Conservation (phyloP, 306 rosid genomes). For the Vigna trinervia region DNA sequence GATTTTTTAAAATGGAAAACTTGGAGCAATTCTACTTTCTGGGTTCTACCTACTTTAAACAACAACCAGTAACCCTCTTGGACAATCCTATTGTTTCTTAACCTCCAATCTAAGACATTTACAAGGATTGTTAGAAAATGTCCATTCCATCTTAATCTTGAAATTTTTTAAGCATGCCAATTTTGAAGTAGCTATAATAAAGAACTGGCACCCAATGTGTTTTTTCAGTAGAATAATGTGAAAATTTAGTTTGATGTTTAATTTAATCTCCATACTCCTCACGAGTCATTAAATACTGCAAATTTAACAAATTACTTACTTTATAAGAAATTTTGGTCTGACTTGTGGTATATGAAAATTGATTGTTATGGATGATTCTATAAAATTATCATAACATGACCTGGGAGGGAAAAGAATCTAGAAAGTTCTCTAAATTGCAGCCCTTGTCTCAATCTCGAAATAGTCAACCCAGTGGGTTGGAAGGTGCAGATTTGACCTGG, state of each 20-base stretch:
- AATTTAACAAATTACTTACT: constrained; percentile 6
- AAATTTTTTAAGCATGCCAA: neutral
- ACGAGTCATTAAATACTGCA: neutral
- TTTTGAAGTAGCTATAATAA: neutral
- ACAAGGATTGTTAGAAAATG: neutral
- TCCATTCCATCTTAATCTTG: constrained; percentile 7
- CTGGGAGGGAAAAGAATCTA: neutral
- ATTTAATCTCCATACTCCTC: neutral
- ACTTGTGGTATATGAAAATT: constrained; percentile 15
- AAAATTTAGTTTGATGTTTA: neutral
- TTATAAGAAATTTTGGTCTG: neutral
- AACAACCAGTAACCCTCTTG: neutral
- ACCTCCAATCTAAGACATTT: neutral
- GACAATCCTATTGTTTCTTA: neutral
- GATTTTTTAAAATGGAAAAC: neutral
- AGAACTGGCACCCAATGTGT: neutral
- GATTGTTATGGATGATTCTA: constrained; percentile 22
- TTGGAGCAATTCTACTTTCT: neutral
- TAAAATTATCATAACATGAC: neutral
- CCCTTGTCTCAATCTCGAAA: neutral
- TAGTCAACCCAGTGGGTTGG: neutral
- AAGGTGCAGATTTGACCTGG: constrained; percentile 15
- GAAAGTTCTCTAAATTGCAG: neutral
- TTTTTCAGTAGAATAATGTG: neutral
- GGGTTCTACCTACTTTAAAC: neutral